Base-by-base conservation (phyloP, 2,329 filamentous ascomycete genomes). In the Pyrenophora graminea region DNA sequence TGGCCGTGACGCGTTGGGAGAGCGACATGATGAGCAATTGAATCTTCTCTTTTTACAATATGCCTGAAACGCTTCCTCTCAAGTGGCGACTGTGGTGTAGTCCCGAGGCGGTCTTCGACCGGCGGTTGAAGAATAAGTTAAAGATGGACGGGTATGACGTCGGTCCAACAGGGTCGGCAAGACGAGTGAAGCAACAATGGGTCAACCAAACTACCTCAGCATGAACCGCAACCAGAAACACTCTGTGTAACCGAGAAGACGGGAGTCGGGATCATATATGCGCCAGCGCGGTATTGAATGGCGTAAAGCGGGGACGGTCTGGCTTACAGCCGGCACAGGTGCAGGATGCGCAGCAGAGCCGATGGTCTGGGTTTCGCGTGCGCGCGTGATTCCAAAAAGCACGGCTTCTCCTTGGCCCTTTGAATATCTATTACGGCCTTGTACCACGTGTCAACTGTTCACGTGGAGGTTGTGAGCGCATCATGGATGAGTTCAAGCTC, bases 1-100 rank as follows among this genome's bases (percentile, higher is more conserved):
- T 69, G 12, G 68, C 66, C 18, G 72, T 74, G 39, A 75, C 61
- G 39, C 73, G 65, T 58, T 75, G 68, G 6, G 69, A 64, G 36
- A 76, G 62, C 48, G 73, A 75, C 74, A 76, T 76, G 53, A 8
- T 56, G 58, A 47, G 56, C 44, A 21, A 18, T 45, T 27, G 19
- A 18, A 25, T 19, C 25, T 49, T 39, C 30, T 15, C 9, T 44
- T 18, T 46, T 9, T 23, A 23, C 2, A 23, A 23, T 23, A 23
- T 23, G 21, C 21, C 21, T 7, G 7, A 23, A 4, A 7, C 21
- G 7, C 21, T 30, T 8, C 25, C 25, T 10, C 9, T 30, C 25
- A 8, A 30, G 25, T 30, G 25, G 25, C 25, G 25, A 30, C 25
- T 8, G 25, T 30, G 25, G 25, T 30, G 18, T 6, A 9, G 27